Percentiles rank a stretch among this genome's conserved stretches.
phyloP scores from a whole-genome alignment of 257 asterid species.

The Dorcoceras hygrometricum region DNA sequence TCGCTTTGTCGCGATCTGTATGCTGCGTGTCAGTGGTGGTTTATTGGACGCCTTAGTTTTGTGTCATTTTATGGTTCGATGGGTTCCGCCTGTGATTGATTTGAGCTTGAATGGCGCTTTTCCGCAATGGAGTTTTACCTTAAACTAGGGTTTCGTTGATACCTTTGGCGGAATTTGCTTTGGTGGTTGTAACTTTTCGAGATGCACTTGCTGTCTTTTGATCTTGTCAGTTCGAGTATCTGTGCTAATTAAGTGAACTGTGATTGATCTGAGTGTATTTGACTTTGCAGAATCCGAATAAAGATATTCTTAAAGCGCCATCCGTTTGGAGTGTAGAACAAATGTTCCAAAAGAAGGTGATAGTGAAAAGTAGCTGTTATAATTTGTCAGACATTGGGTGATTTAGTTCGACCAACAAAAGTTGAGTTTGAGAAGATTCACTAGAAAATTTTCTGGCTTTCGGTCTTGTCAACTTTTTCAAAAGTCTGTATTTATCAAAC shows the following conservation, averaged over 20 bases:
- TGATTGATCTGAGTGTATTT: slow-evolving; percentile 15
- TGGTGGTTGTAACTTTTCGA: slow-evolving; percentile 11
- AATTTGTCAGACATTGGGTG: slow-evolving; percentile 10
- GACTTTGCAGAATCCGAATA: slow-evolving; percentile 24
- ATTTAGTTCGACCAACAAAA: slow-evolving; percentile 2
- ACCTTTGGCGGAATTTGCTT: not conserved
- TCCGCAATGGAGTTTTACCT: slow-evolving; percentile 17
- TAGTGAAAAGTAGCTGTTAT: slow-evolving; percentile 11
- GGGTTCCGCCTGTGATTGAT: slow-evolving; percentile 9
- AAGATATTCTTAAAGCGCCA: slow-evolving; percentile 10
- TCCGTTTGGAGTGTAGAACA: slow-evolving; percentile 7
- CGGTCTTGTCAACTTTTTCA: slow-evolving; percentile 4
- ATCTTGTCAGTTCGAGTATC: not conserved
- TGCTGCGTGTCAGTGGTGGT: slow-evolving; percentile 13
- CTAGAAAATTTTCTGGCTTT: not conserved
- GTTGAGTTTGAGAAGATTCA: slow-evolving; percentile 16
- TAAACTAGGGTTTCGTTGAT: slow-evolving; percentile 41
- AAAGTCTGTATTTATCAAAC: slow-evolving; percentile 13
- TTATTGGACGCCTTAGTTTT: slow-evolving; percentile 4
- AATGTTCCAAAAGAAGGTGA: slow-evolving; percentile 15
- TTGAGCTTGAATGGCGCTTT: slow-evolving; percentile 24
- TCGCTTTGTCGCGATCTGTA: not conserved
- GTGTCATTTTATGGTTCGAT: slow-evolving; percentile 14
- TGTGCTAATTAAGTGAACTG: slow-evolving; percentile 8
- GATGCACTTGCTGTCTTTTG: not conserved